phyloP scores from a whole-genome alignment of 352 stramenopile genomes.

The Halophytophthora polymorphica region DNA sequence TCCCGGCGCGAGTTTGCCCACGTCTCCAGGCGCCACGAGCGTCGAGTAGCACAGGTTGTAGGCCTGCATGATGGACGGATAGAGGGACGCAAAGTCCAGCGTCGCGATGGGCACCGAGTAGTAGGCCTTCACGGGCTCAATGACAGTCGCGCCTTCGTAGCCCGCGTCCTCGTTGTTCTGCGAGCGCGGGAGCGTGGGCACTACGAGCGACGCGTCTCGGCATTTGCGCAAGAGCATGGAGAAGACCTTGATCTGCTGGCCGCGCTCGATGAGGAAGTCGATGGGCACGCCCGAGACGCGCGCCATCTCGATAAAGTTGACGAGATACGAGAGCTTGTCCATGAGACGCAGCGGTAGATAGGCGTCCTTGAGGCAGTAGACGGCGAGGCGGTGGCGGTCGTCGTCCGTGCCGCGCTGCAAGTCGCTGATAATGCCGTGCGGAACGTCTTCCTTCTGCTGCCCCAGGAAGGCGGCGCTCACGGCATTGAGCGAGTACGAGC shows the following conservation, averaged over 20 bases:
- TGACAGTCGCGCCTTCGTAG: slow-evolving; percentile 99
- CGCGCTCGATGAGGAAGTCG: slow-evolving; percentile 96
- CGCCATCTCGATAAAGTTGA: slow-evolving; percentile 99
- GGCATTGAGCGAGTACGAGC: slow-evolving; percentile 98
- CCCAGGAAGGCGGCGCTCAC: slow-evolving; percentile 97
- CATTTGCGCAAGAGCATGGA: slow-evolving; percentile 99
- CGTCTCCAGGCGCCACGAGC: slow-evolving; percentile 84
- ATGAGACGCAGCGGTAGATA: slow-evolving; percentile 96
- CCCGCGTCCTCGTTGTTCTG: slow-evolving; percentile 77
- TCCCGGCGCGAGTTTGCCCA: slow-evolving; percentile 52
- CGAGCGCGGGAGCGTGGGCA: slow-evolving; percentile 94
- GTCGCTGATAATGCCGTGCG: slow-evolving; percentile 98
- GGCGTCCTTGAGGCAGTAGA: slow-evolving; percentile 99
- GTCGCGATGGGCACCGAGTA: slow-evolving; percentile 99
- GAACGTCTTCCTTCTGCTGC: slow-evolving; percentile 99
- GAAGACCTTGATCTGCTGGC: slow-evolving; percentile 99
- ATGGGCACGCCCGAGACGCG: slow-evolving; percentile 98
- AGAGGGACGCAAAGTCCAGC: slow-evolving; percentile 99
- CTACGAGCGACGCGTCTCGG: slow-evolving; percentile 91
- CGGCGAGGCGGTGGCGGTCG: slow-evolving; percentile 96
- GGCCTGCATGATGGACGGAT: slow-evolving; percentile 99
- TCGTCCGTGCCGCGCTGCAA: slow-evolving; percentile 94
- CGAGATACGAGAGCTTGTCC: slow-evolving; percentile 97
- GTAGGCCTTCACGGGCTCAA: slow-evolving; percentile 99
- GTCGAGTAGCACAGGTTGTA: slow-evolving; percentile 99